These are phyloP conservation scores for Waltergamsia citrina DNA, from an alignment of 2,329 filamentous ascomycete species.

Conservation along the genomic window DNA sequence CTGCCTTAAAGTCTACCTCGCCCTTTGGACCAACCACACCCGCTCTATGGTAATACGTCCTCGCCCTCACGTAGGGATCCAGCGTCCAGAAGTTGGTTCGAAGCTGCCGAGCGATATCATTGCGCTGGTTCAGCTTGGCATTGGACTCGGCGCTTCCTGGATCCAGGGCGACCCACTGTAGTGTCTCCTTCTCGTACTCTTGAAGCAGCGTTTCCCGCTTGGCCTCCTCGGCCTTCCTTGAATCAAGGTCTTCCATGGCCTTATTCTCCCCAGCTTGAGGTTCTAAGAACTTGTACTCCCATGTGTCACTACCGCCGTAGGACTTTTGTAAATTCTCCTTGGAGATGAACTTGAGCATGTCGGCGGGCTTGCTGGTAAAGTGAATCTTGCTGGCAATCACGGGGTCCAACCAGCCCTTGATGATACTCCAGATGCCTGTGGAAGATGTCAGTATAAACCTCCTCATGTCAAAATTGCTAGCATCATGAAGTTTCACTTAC, in stretches of 20 bases:
- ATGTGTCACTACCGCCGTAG: slow-evolving; percentile 57
- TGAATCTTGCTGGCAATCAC: slow-evolving; percentile 65
- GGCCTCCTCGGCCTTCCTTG: slow-evolving; percentile 35
- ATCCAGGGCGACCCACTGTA: slow-evolving; percentile 44
- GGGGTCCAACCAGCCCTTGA: slow-evolving; percentile 67
- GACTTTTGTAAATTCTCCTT: slow-evolving; percentile 47
- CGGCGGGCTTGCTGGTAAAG: slow-evolving; percentile 54
- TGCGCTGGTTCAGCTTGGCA: slow-evolving; percentile 24
- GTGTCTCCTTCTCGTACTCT: slow-evolving; percentile 48
- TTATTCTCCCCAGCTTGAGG: slow-evolving; percentile 50
- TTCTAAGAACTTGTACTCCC: slow-evolving; percentile 56
- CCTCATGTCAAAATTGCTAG: not conserved
- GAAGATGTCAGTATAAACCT: too few relatives aligned
- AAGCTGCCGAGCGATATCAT: slow-evolving; percentile 38
- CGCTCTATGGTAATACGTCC: slow-evolving; percentile 5
- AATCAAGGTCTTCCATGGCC: slow-evolving; percentile 31
- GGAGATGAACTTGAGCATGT: slow-evolving; percentile 51
- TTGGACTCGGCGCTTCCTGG: slow-evolving; percentile 12
- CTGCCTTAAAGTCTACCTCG: slow-evolving; percentile 5
- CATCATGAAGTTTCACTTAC: slow-evolving; percentile 10
- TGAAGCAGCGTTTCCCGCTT: slow-evolving; percentile 42
- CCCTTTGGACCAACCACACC: slow-evolving; percentile 3
- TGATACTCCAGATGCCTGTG: slow-evolving; percentile 46
- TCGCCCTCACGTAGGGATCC: slow-evolving; percentile 48
- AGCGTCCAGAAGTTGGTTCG: slow-evolving; percentile 59